Evolutionary conservation across 257 asterid genomes (phyloP), one percentile per base, ranked within the genome.

Genomic region (Solanum appendiculatum): DNA sequence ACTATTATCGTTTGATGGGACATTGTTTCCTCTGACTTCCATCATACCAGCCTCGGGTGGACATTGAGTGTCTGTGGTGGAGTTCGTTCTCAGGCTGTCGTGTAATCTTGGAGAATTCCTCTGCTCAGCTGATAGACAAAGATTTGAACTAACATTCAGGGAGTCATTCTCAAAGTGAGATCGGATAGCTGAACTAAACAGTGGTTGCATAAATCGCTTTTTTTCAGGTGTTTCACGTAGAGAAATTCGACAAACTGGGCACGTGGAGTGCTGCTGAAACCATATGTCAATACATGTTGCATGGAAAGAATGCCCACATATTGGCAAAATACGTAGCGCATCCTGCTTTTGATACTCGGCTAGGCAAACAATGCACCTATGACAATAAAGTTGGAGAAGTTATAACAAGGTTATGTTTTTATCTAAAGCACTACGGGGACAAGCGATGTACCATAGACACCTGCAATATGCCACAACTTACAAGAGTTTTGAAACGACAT

Each of bases 181-280:
- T 42, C 98, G 91, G 42, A 88, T 58, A 11, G 97, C 97, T 42
- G 97, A 94, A 91, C 98, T 86, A 63, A 93, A 95, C 92, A 96
- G 86, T 0, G 95, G 96, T 68, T 93, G 96, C 97, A 94, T 91
- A 18, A 88, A 90, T 87, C 93, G 91, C 85, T 89, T 95, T 84
- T 90, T 91, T 87, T 91, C 97, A 0, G 95, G 92, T 46, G 89
- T 91, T 40, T 90, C 94, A 1, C 94, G 94, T 18, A 95, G 94
- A 75, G 99, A 94, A 46, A 95, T 78, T 64, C 98, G 96, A 85
- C 99, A 97, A 11, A 97, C 95, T 6, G 99, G 99, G 82, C 99
- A 97, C 0, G 98, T 95, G 21, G 94, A 91, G 39, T 92, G 94
- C 92, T 93, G 94, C 77, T 93, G 95, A 48, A 97, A 90, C 99